Evolutionary conservation across 345 rosid species (phyloP).

Genomic region (Euphorbia tirucalli): DNA sequence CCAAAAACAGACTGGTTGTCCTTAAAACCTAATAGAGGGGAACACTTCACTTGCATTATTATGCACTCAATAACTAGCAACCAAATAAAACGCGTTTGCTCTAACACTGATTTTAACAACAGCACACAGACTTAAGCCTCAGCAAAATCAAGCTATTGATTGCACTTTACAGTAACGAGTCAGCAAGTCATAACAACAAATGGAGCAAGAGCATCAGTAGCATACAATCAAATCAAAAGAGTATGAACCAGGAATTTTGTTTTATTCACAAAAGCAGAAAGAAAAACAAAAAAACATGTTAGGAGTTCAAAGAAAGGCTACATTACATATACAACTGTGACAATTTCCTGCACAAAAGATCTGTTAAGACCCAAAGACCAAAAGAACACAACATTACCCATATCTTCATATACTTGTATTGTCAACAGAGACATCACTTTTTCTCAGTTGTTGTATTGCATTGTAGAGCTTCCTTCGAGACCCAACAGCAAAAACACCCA

Average conservation of each 20-base stretch:
- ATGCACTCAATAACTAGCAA: not conserved
- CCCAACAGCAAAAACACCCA: slow-evolving; percentile 56
- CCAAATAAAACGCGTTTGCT: too few relatives aligned
- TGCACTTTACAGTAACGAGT: not conserved
- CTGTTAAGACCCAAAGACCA: not conserved
- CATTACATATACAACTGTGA: slow-evolving; percentile 28
- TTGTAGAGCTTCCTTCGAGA: slow-evolving; percentile 52
- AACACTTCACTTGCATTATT: too few relatives aligned
- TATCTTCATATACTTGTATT: slow-evolving; percentile 1
- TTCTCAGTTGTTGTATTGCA: slow-evolving; percentile 44
- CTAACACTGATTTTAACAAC: too few relatives aligned
- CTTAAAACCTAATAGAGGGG: too few relatives aligned
- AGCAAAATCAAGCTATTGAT: not conserved
- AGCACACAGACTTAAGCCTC: too few relatives aligned
- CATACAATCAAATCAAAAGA: not conserved
- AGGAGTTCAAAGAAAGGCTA: slow-evolving; percentile 23
- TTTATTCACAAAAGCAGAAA: slow-evolving; percentile 16
- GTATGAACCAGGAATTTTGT: slow-evolving; percentile 13
- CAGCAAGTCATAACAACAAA: not conserved
- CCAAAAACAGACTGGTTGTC: not conserved
- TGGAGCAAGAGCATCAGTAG: not conserved
- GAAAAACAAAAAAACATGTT: slow-evolving; percentile 14
- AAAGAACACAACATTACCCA: slow-evolving; percentile 11
- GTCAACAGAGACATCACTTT: slow-evolving; percentile 22
- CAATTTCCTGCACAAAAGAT: slow-evolving; percentile 25